Percentiles rank a stretch among this genome's conserved stretches.
These are phyloP conservation scores for Geranium rotundifolium DNA, from an alignment of 345 rosid species.

Conservation along the genomic window DNA sequence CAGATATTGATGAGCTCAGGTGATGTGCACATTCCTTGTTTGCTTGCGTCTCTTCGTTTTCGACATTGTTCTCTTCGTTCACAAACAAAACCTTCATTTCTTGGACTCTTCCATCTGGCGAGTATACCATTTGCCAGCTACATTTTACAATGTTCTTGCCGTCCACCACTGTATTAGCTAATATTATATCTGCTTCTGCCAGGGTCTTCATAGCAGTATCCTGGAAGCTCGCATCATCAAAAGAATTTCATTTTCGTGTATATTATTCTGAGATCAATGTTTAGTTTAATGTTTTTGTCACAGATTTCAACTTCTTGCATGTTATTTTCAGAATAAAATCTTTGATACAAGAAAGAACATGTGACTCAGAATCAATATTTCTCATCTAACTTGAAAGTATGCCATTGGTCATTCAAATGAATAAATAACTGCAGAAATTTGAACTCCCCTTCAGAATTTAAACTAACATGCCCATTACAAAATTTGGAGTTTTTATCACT, in stretches of 20 bases:
- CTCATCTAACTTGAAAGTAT: background rate
- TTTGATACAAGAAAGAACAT: background rate
- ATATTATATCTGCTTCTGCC: no score
- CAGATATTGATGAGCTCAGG: no score
- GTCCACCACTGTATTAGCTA: no score
- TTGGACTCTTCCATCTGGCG: background rate
- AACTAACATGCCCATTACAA: background rate
- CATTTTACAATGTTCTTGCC: no score
- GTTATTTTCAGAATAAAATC: background rate
- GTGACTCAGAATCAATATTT: no score
- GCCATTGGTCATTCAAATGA: background rate
- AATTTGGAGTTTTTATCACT: no score
- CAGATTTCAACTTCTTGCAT: background rate
- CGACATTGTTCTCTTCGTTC: background rate
- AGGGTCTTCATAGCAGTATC: background rate
- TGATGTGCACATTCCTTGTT: background rate
- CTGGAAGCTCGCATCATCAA: background rate
- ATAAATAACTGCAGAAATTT: background rate
- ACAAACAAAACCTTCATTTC: background rate
- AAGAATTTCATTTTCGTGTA: background rate
- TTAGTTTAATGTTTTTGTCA: background rate
- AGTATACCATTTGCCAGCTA: no score
- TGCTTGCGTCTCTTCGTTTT: background rate
- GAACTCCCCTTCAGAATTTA: background rate
- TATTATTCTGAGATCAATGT: no score